Conservation (phyloP, 179 eudicot genomes). For the Sideroxylon spinosum region DNA sequence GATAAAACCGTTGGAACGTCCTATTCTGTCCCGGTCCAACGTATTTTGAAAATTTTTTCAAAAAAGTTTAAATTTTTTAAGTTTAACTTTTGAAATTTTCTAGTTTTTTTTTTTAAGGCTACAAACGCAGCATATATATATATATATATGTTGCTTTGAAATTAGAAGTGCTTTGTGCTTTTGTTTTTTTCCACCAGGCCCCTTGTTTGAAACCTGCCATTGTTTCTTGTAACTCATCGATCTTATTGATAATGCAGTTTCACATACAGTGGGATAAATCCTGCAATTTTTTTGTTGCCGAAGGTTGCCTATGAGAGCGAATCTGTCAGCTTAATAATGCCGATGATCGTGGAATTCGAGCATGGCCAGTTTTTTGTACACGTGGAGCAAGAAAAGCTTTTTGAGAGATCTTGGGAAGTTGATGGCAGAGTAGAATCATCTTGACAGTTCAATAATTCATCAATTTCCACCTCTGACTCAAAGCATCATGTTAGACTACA, state of each 20-base stretch:
- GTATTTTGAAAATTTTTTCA: no score
- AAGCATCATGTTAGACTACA: neutral
- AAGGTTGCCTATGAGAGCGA: constrained; percentile 22
- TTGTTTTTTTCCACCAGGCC: no score
- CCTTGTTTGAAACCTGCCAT: neutral
- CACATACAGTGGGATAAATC: constrained; percentile 30
- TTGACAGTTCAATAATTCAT: constrained; percentile 18
- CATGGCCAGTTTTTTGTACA: constrained; percentile 28
- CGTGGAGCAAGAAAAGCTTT: constrained; percentile 24
- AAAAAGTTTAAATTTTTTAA: no score
- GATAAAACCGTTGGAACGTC: no score
- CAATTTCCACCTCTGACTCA: neutral
- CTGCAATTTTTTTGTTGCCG: constrained; percentile 21
- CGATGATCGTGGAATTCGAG: constrained; percentile 19
- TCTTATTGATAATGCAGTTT: constrained; percentile 37
- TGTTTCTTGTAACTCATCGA: neutral
- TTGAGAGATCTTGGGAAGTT: constrained; percentile 30
- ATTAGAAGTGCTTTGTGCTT: no score
- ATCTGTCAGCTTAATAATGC: neutral
- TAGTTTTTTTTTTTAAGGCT: no score
- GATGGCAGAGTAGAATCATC: constrained; percentile 28
- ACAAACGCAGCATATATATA: no score
- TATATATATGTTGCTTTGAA: no score
- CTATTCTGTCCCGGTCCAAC: no score
- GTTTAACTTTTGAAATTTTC: no score